Base-by-base conservation (phyloP, 805 yeast genomes). In the Hanseniaspora guilliermondii region DNA sequence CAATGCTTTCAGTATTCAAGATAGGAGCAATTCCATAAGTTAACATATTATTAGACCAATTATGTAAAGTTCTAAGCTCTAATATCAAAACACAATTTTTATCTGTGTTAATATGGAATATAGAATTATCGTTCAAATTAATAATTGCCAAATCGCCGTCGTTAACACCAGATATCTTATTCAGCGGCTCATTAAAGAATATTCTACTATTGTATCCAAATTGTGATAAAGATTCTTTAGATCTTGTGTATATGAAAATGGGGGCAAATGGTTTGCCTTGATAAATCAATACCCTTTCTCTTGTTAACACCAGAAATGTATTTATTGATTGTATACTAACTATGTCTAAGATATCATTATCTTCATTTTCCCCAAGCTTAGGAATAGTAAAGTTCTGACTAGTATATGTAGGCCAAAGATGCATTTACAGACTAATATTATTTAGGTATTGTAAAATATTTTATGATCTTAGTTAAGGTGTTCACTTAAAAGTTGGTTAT, bases 251-350 rank as follows among this genome's bases (percentile, higher is more conserved):
- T 12, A 61, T 58, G 6, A 68, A 62, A 3, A 67, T 61, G 11
- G 66, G 56, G 2, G 69, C 69, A 53, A 64, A 47, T 25, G 71
- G 71, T 53, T 65, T 68, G 44, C 59, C 58, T 53, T 68, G 65
- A 50, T 68, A 68, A 8, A 64, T 56, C 22, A 66, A 53, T 4
- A 67, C 60, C 52, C 68, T 60, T 3, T 61, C 59, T 8, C 61
- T 57, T 4, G 69, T 66, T 21, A 67, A 54, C 37, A 65, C 49
- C 5, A 67, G 53, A 36, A 64, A 39, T 8, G 62, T 57, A 56
- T 68, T 68, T 6, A 62, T 57, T 33, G 61, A 60, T 5, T 65
- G 63, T 12, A 66, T 30, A 9, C 62, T 19, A 7, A 63, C 37
- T 4, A 64, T 57, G 48, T 65, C 62, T 6, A 64, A 27, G 7